A percentile compares a stretch with the other conserved stretches of the same genome.
phyloP scores from a whole-genome alignment of 2,329 filamentous ascomycete genomes.

The Ophiostoma himal-ulmi region DNA sequence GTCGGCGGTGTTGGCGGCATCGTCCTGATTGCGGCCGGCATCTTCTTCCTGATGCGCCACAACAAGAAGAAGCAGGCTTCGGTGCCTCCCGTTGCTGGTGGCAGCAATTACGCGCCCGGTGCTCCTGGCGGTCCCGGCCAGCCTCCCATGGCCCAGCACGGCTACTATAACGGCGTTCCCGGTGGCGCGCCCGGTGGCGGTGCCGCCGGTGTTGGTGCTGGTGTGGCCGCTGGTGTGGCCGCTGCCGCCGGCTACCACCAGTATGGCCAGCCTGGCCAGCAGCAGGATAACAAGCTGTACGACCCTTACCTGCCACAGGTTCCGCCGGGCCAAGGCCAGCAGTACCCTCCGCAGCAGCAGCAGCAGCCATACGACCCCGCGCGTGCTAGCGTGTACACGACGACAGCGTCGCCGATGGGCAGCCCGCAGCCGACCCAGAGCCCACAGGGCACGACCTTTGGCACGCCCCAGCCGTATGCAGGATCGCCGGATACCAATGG shows the following conservation, averaged over 20 bases:
- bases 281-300: constrained; percentile 17
- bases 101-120: constrained; percentile 8
- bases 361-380: constrained; percentile 16
- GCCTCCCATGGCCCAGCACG: constrained; percentile 21
- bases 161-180: constrained; percentile 18
- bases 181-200: neutral
- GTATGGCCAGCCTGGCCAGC: constrained; percentile 13
- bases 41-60: constrained; percentile 31
- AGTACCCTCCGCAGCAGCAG: constrained; percentile 12
- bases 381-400: neutral
- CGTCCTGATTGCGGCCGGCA: constrained; percentile 30
- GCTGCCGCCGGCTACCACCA: constrained; percentile 12
- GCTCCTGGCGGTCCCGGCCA: constrained; percentile 16
- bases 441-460: neutral
- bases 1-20: constrained; percentile 33
- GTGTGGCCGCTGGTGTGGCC: neutral
- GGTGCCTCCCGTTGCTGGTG: neutral
- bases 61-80: constrained; percentile 24
- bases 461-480: neutral
- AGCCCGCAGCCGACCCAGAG: constrained; percentile 14
- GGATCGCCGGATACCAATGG: neutral
- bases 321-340: neutral
- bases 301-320: constrained; percentile 5
- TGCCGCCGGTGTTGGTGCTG: constrained; percentile 7
- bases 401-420: neutral